A percentile compares a stretch with the other conserved stretches of the same genome.
Conservation (phyloP, 371 early-diverging fungal genomes). For the Syncephalastrum racemosum region DNA sequence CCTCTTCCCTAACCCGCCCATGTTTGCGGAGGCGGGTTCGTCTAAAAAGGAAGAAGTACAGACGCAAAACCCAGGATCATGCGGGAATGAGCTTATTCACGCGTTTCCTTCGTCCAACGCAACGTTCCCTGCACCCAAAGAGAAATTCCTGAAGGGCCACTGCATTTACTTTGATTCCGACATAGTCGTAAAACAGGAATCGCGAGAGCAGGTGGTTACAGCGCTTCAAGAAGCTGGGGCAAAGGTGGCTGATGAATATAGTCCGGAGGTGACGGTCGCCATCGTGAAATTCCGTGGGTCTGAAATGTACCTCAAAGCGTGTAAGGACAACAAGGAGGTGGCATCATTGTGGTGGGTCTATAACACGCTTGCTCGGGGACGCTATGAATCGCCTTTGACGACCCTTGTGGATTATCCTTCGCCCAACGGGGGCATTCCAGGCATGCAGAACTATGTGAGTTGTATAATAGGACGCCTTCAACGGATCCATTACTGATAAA, state of each 20-base stretch:
- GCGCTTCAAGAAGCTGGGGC: slow-evolving; percentile 61
- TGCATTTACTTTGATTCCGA: slow-evolving; percentile 31
- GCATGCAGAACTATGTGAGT: slow-evolving; percentile 36
- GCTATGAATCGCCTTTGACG: slow-evolving; percentile 38
- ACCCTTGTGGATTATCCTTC: slow-evolving; percentile 60
- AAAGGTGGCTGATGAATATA: slow-evolving; percentile 19
- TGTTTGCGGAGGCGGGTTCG: slow-evolving; percentile 10
- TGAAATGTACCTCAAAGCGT: slow-evolving; percentile 53
- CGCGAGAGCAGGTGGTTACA: slow-evolving; percentile 27
- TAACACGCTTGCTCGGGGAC: slow-evolving; percentile 38
- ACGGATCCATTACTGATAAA: neutral
- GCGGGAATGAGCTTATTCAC: slow-evolving; percentile 1
- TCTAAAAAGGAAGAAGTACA: neutral
- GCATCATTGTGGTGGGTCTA: slow-evolving; percentile 63
- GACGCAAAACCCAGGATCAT: neutral
- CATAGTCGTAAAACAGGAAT: slow-evolving; percentile 18
- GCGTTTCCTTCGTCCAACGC: slow-evolving; percentile 11
- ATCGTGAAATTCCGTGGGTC: slow-evolving; percentile 60
- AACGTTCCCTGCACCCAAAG: slow-evolving; percentile 1
- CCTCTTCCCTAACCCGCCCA: slow-evolving; percentile 51
- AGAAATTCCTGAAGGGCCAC: slow-evolving; percentile 11
- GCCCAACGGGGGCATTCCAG: slow-evolving; percentile 47
- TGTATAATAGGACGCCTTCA: neutral
- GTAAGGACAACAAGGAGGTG: slow-evolving; percentile 63
- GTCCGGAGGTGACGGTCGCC: slow-evolving; percentile 54